Conservation (phyloP, 2,329 filamentous ascomycete genomes). For the Botrytis medusae region DNA sequence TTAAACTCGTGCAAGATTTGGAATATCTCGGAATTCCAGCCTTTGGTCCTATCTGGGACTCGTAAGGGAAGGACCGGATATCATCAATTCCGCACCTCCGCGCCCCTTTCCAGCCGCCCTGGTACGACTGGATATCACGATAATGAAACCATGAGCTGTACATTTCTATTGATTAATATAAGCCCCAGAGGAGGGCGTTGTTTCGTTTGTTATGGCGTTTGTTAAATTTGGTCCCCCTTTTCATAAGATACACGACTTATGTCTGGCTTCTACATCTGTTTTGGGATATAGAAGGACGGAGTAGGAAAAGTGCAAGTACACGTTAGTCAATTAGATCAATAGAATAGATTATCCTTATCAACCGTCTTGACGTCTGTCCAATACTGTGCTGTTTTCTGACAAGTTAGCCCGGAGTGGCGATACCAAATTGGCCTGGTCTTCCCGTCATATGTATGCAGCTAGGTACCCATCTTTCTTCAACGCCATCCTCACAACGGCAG, state of each 20-base stretch:
- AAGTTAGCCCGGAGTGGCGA: neutral
- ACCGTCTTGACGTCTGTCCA: neutral
- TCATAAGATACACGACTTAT: neutral
- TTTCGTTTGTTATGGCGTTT: conserved; percentile 1
- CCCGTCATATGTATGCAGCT: neutral
- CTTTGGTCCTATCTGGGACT: conserved; percentile 44
- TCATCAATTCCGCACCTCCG: neutral
- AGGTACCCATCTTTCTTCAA: conserved; percentile 6
- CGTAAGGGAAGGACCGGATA: neutral
- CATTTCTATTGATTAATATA: neutral
- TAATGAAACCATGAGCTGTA: neutral
- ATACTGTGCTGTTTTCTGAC: neutral
- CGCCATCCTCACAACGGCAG: neutral
- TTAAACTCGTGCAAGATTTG: conserved; percentile 43
- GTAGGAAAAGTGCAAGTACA: neutral
- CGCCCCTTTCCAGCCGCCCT: neutral
- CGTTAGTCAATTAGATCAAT: conserved; percentile 4
- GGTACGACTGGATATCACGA: neutral
- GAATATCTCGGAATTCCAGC: conserved; percentile 42
- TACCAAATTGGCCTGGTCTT: neutral
- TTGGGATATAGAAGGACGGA: neutral
- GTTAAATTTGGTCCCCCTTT: neutral
- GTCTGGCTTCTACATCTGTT: neutral
- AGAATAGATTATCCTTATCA: conserved; percentile 2
- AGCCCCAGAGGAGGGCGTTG: neutral